Base-by-base conservation (phyloP, 176 grass and related monocot genomes). In the Triticum urartu region DNA sequence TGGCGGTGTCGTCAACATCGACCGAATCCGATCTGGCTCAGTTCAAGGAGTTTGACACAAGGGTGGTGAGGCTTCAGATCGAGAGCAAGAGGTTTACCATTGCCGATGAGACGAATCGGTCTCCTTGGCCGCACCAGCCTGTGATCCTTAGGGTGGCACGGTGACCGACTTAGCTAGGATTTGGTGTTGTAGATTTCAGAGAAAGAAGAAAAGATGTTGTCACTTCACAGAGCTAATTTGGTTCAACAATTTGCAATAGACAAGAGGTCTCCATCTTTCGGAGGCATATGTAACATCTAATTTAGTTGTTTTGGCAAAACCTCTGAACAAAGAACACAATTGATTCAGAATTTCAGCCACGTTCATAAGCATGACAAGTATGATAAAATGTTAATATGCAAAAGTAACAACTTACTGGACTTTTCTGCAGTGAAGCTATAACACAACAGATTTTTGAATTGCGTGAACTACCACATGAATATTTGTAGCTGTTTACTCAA, bases 1-100 rank as follows among this genome's bases (percentile, higher is more conserved):
- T 84, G 17, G 85, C 68, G 9, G 82, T 89, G 62, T 95, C 84
- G 3, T 91, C 93, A 13, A 91, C 84, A n/a, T 91, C 93, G 10
- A 87, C 84, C 0, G 91, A 92, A 5, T 91, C 91, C 0, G 89
- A 81, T 15, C 76, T 87, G 13, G 64, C 75, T 0, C 81, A 61
- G 52, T 79, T 87, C 68, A 71, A 87, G 30, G 39, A 85, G 15
- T 28, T 71, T 0, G 50, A 77, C 21, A 21, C 32, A 17, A 11
- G 12, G 62, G 4, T 54, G 21, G 59, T 12, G 26, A 87, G 80
- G 45, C 75, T 87, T 47, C 68, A 62, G 47, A 34, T 11, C 2
- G 71, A 67, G 25, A 18, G 75, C 20, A 79, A 50, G 43, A 87
- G 75, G 68, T 56, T 84, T 15, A 63, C 9, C n/a, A 15, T 20